Conservation (phyloP, 2,329 filamentous ascomycete genomes). For the Fusarium sp. region DNA sequence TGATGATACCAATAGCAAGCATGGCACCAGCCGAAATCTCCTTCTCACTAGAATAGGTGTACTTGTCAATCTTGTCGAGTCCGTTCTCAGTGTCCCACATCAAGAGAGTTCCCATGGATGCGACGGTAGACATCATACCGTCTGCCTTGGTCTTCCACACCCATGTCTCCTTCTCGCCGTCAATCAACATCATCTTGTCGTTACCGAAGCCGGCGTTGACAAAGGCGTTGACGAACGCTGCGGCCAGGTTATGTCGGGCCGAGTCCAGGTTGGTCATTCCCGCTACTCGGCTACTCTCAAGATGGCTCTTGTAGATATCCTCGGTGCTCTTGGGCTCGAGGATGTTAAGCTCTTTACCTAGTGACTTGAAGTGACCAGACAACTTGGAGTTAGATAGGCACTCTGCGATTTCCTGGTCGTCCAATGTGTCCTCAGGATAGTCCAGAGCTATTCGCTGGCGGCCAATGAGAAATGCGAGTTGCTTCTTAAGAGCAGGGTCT, state of each 20-base stretch:
- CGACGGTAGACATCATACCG: conserved; percentile 96
- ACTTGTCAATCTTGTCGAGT: conserved; percentile 93
- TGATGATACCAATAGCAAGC: conserved; percentile 95
- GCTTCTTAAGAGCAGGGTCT: conserved; percentile 87
- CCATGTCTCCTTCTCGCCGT: conserved; percentile 91
- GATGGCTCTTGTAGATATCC: conserved; percentile 99
- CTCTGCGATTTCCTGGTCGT: conserved; percentile 81
- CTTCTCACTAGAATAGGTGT: conserved; percentile 85
- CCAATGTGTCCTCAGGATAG: conserved; percentile 71
- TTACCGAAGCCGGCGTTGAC: conserved; percentile 95
- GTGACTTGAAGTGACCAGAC: conserved; percentile 90
- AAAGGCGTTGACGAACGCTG: conserved; percentile 96
- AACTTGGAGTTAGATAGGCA: conserved; percentile 89
- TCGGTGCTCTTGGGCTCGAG: conserved; percentile 96
- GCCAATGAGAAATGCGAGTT: conserved; percentile 92
- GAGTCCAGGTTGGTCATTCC: conserved; percentile 96
- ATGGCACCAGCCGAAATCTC: conserved; percentile 90
- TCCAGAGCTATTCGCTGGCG: conserved; percentile 90
- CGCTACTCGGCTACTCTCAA: conserved; percentile 93
- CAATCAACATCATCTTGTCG: conserved; percentile 97
- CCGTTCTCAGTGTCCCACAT: conserved; percentile 95
- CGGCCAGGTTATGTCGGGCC: conserved; percentile 93
- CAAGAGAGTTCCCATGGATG: conserved; percentile 90
- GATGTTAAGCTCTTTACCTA: conserved; percentile 97
- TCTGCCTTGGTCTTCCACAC: conserved; percentile 99